Conservation (phyloP, 2,329 filamentous ascomycete species). For the Volutella citrinella region DNA sequence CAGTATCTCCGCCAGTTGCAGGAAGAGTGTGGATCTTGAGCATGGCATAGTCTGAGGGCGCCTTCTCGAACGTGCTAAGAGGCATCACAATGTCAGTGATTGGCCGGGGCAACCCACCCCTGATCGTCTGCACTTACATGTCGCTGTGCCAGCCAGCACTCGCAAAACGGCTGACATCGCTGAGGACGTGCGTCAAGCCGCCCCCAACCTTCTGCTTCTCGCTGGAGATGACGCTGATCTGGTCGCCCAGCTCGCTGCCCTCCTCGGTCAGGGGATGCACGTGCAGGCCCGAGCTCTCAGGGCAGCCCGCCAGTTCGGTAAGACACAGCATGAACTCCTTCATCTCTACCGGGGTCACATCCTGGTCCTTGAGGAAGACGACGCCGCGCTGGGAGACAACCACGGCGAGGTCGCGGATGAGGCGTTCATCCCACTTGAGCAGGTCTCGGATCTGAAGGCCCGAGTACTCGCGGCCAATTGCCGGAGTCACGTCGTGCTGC, state of each 20-base stretch:
- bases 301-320: slow-evolving; percentile 33
- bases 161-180: slow-evolving; percentile 47
- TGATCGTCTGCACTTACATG: slow-evolving; percentile 44
- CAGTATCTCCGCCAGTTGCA: slow-evolving; percentile 54
- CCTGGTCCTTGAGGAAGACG: slow-evolving; percentile 35
- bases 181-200: slow-evolving; percentile 48
- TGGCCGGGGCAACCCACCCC: no score
- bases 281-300: slow-evolving; percentile 48
- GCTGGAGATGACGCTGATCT: slow-evolving; percentile 55
- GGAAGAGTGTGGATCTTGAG: slow-evolving; percentile 57
- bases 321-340: slow-evolving; percentile 36
- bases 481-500: slow-evolving; percentile 42
- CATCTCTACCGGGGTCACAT: slow-evolving; percentile 34
- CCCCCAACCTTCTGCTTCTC: slow-evolving; percentile 54
- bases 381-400: slow-evolving; percentile 42
- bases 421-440: slow-evolving; percentile 38
- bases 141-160: slow-evolving; percentile 47
- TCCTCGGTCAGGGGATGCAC: slow-evolving; percentile 54
- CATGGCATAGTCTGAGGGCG: slow-evolving; percentile 58
- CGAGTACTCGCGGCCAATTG: slow-evolving; percentile 48
- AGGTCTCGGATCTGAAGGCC: slow-evolving; percentile 34
- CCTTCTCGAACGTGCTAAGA: slow-evolving; percentile 54
- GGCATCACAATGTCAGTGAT: slow-evolving; percentile 6
- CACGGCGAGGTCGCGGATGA: slow-evolving; percentile 52
- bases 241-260: slow-evolving; percentile 49